Percentiles rank a stretch among this genome's conserved stretches.
These are phyloP conservation scores for Lentithecium fluviatile DNA, from an alignment of 495 filamentous ascomycete genomes.

Conservation along the genomic window DNA sequence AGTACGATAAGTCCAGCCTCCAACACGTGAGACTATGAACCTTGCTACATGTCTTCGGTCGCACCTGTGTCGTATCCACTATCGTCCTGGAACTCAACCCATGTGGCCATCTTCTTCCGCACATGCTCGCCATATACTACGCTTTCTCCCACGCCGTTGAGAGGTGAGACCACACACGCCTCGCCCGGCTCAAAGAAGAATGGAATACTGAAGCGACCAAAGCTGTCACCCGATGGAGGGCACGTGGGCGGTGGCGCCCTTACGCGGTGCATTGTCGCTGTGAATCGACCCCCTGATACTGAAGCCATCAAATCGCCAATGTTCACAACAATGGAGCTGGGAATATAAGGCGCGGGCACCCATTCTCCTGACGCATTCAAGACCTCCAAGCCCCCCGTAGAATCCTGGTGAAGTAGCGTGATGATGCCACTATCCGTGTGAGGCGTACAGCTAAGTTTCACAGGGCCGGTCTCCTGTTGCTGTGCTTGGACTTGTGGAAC, in stretches of 20 bases:
- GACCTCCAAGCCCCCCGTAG: slow-evolving; percentile 47
- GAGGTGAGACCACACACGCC: slow-evolving; percentile 44
- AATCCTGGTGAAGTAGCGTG: slow-evolving; percentile 49
- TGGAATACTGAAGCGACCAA: slow-evolving; percentile 48
- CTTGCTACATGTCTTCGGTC: slow-evolving; percentile 1
- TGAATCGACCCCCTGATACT: slow-evolving; percentile 50
- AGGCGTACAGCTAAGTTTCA: slow-evolving; percentile 47
- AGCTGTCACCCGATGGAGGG: slow-evolving; percentile 8
- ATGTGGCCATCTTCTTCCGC: slow-evolving; percentile 49
- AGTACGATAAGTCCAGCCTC: too few relatives aligned
- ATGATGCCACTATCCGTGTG: slow-evolving; percentile 50
- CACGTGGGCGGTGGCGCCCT: slow-evolving; percentile 17
- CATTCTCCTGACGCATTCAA: slow-evolving; percentile 45
- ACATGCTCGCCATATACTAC: slow-evolving; percentile 51
- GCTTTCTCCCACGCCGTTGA: slow-evolving; percentile 39
- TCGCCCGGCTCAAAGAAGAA: slow-evolving; percentile 55
- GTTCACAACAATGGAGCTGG: slow-evolving; percentile 51
- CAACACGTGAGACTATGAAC: too few relatives aligned
- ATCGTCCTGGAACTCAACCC: slow-evolving; percentile 50
- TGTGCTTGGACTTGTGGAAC: slow-evolving; percentile 31
- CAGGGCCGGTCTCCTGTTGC: neutral
- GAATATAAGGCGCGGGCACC: slow-evolving; percentile 49
- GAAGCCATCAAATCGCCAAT: slow-evolving; percentile 49
- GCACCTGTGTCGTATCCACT: slow-evolving; percentile 16
- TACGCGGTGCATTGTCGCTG: slow-evolving; percentile 53